Conservation (phyloP, 352 stramenopile species). For the Globisporangium paroecandrum region DNA sequence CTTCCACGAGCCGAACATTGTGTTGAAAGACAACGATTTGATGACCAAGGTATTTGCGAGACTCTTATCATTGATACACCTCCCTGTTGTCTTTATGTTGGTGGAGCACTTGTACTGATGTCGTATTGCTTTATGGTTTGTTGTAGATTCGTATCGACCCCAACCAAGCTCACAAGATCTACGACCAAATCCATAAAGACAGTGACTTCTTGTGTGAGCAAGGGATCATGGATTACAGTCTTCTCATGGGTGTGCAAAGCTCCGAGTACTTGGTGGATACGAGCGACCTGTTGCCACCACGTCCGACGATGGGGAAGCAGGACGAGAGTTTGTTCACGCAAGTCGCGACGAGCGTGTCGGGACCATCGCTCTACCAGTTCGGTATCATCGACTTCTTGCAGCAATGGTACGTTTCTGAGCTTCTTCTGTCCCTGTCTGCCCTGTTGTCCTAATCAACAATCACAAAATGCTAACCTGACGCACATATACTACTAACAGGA, state of each 20-base stretch:
- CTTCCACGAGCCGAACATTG: slow-evolving; percentile 87
- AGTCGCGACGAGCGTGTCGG: slow-evolving; percentile 79
- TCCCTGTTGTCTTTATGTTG: not conserved
- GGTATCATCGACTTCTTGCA: slow-evolving; percentile 92
- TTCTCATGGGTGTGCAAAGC: slow-evolving; percentile 89
- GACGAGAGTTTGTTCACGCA: slow-evolving; percentile 74
- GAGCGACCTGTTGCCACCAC: slow-evolving; percentile 41
- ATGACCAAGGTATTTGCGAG: slow-evolving; percentile 68
- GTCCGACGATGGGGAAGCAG: slow-evolving; percentile 30
- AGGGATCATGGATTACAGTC: slow-evolving; percentile 92
- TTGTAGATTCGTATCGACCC: slow-evolving; percentile 74
- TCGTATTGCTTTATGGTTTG: not conserved
- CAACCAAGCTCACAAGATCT: slow-evolving; percentile 74
- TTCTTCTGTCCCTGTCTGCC: not conserved
- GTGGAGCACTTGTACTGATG: not conserved
- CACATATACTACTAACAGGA: slow-evolving; percentile 36
- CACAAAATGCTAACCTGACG: not conserved
- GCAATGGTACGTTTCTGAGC: slow-evolving; percentile 64
- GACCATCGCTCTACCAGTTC: slow-evolving; percentile 88
- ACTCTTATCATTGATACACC: not conserved
- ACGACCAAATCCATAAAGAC: slow-evolving; percentile 87
- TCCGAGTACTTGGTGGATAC: slow-evolving; percentile 88
- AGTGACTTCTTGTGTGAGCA: slow-evolving; percentile 86
- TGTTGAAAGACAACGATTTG: slow-evolving; percentile 88
- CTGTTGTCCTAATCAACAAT: slow-evolving; percentile 7